Evolutionary conservation across 2,329 filamentous ascomycete genomes (phyloP), one percentile per base, ranked within the genome.

Genomic region (Grosmannia penicillata): DNA sequence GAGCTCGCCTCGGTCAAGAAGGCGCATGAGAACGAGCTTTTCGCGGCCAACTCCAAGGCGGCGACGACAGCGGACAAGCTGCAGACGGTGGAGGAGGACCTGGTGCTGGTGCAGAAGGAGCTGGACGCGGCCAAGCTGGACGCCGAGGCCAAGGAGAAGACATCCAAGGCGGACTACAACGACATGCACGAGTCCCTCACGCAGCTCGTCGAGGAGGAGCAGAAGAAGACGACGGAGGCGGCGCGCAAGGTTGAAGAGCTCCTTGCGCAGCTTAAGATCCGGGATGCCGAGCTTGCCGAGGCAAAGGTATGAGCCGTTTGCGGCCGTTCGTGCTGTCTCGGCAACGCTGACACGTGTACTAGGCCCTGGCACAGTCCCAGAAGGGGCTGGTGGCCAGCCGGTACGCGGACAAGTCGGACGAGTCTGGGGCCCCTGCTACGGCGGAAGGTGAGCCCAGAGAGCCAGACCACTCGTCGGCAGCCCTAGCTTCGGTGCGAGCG

Each of bases 401-500:
- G 46, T 74, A 66, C 50, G 71, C 71, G 41, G 49, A 49, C 40
- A 50, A 53, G 33, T 48, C 57, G 40, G 53, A 52, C 35, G 51
- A 47, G 38, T 51, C 52, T 32, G 50, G 48, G 44, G 55, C 54
- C 43, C 44, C 49, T 44, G 51, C 56, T 39, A 50, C 56, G 51
- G 61, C 60, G 54, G 67, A 68, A 70, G 72, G 68, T 70, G 72
- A 77, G 72, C 60, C 60, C 54, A 60, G 61, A 51, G 66, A 71
- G 51, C 51, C 55, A 51, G 74, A 78, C 54, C 62, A 72, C 62
- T 73, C 72, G 57, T 78, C 74, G 54, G 63, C 66, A 55, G 75
- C 74, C 58, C 65, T 78, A 60, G 73, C 74, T 62, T 72, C 70
- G 73, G 75, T 79, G 70, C 67, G 75, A 63, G 53, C 28, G 44